Evolutionary conservation across 305 asterid genomes (phyloP).

Genomic region (Fraxinus albicans): DNA sequence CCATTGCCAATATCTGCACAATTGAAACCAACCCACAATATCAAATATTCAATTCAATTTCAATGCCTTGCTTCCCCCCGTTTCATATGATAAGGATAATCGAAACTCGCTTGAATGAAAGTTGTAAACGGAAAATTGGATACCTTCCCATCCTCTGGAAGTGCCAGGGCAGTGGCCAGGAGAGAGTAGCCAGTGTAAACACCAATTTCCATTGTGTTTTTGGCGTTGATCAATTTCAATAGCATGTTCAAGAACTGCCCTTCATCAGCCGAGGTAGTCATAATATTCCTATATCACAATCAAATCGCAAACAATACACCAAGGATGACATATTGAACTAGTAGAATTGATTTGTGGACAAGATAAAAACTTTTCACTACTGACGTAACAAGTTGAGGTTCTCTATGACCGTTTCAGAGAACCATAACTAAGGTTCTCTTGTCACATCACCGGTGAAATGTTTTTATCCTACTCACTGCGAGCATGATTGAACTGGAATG

Average conservation of each 20-base stretch:
- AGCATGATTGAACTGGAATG: neutral
- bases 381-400: no score
- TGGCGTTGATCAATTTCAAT: slow-evolving; percentile 34
- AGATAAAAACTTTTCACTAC: neutral
- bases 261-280: slow-evolving; percentile 31
- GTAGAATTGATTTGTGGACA: no score
- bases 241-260: slow-evolving; percentile 37
- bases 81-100: neutral
- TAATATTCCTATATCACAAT: slow-evolving; percentile 26
- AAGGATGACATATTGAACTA: neutral
- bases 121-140: neutral
- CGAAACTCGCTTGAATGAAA: neutral
- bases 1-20: slow-evolving; percentile 33
- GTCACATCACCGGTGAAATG: neutral
- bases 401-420: no score
- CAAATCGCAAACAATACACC: neutral
- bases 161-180: slow-evolving; percentile 38
- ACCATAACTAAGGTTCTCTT: no score
- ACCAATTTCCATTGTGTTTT: slow-evolving; percentile 36
- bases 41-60: no score
- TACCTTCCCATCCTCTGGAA: slow-evolving; percentile 35
- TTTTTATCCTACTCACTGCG: neutral
- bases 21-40: neutral
- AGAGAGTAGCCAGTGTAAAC: slow-evolving; percentile 39
- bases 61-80: no score